These are phyloP conservation scores for Cynara cardunculus DNA, from an alignment of 129 eudicot genomes.

Conservation along the genomic window DNA sequence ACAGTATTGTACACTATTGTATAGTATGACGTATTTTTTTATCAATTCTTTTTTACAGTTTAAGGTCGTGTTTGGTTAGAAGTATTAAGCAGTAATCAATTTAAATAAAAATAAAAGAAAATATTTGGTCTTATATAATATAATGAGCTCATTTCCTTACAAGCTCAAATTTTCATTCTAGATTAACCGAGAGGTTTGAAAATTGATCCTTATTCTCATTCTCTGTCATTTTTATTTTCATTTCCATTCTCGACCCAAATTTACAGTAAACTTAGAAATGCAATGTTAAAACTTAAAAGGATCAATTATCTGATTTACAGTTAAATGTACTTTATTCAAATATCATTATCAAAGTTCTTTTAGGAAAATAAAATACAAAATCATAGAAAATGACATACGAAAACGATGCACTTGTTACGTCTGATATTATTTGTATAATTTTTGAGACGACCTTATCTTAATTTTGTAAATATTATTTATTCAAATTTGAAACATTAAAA, in stretches of 20 bases:
- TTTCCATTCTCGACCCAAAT: background rate
- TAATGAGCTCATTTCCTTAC: too few relatives aligned
- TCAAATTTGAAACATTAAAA: slow-evolving; percentile 9
- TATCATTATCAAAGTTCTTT: slow-evolving; percentile 7
- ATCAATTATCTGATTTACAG: background rate
- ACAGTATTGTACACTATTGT: too few relatives aligned
- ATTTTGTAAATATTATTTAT: background rate
- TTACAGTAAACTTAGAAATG: background rate
- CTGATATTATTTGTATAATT: background rate
- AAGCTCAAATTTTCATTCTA: too few relatives aligned
- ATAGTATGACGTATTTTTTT: background rate
- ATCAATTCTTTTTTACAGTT: background rate
- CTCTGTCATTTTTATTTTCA: too few relatives aligned
- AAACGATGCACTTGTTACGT: slow-evolving; percentile 13
- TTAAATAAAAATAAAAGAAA: too few relatives aligned
- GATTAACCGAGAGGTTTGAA: too few relatives aligned
- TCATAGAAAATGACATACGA: slow-evolving; percentile 7
- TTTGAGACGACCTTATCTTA: background rate
- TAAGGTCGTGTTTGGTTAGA: too few relatives aligned
- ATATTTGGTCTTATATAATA: too few relatives aligned
- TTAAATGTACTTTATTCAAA: slow-evolving; percentile 6
- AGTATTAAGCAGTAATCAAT: too few relatives aligned
- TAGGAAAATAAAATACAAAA: background rate
- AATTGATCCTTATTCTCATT: too few relatives aligned
- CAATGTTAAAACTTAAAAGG: background rate